These are phyloP conservation scores for Tolypocladium tundrense DNA, from an alignment of 2,329 filamentous ascomycete species.

Conservation along the genomic window DNA sequence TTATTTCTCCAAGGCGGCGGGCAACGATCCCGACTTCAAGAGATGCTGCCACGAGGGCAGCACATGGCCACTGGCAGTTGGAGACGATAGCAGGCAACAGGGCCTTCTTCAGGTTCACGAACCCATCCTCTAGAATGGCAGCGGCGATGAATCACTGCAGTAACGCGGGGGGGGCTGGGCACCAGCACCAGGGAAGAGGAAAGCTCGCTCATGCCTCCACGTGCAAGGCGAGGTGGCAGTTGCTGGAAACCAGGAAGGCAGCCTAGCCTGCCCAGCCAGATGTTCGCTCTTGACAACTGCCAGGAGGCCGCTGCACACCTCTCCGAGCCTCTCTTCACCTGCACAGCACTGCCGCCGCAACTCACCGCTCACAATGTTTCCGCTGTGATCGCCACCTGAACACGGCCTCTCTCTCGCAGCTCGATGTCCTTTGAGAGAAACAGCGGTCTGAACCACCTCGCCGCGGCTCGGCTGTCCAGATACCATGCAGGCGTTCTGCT, in stretches of 20 bases:
- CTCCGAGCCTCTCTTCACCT: neutral
- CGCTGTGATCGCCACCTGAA: neutral
- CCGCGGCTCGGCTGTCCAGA: neutral
- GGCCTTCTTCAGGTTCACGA: neutral
- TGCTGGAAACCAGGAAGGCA: neutral
- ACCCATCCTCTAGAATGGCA: neutral
- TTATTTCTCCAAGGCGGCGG: neutral
- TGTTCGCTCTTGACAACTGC: neutral
- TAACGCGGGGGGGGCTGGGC: neutral
- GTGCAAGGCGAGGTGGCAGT: neutral
- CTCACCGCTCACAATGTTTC: neutral
- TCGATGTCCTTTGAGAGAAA: neutral
- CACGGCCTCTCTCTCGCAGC: neutral
- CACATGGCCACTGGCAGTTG: neutral
- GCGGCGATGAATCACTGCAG: too few relatives aligned
- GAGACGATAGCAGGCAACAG: too few relatives aligned
- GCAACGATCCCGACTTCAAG: neutral
- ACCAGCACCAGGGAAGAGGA: neutral
- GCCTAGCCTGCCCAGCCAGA: neutral
- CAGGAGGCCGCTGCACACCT: neutral
- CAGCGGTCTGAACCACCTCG: neutral
- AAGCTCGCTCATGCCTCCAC: neutral
- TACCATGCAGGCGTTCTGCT: constrained; percentile 12
- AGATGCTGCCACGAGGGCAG: neutral
- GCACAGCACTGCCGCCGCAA: neutral